Conservation (phyloP, 192 early-diverging fungal species). For the Dissophora globulifera region DNA sequence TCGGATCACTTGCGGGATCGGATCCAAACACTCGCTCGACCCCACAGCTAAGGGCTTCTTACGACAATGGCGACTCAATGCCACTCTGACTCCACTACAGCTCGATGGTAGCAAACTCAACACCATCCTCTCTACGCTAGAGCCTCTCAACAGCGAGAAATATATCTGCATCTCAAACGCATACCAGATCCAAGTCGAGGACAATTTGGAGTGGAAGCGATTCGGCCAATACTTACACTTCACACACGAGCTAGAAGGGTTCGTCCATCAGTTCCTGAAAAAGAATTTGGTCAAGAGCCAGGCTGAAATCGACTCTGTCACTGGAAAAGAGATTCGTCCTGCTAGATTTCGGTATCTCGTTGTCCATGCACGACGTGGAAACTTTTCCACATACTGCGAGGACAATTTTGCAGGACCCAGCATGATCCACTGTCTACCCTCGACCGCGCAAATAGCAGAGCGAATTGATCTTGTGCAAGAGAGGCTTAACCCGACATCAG, state of each 20-base stretch:
- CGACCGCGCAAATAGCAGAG: constrained; percentile 10
- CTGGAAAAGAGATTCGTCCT: neutral
- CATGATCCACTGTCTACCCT: constrained; percentile 23
- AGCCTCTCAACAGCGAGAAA: neutral
- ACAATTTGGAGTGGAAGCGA: constrained; percentile 31
- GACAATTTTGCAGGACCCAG: constrained; percentile 5
- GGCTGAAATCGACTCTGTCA: neutral
- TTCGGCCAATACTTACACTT: constrained; percentile 43
- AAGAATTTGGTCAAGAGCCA: neutral
- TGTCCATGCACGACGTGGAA: constrained; percentile 32
- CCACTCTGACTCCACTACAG: neutral
- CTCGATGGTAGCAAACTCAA: constrained; percentile 12
- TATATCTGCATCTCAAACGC: constrained; percentile 34
- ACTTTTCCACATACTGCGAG: constrained; percentile 28
- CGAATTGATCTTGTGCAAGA: constrained; percentile 8
- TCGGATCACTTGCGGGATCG: constrained; percentile 23
- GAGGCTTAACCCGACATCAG: neutral
- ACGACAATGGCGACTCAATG: constrained; percentile 28
- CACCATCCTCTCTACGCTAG: constrained; percentile 3
- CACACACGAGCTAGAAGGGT: constrained; percentile 15
- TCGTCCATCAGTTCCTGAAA: constrained; percentile 17
- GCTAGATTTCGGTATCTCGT: constrained; percentile 10
- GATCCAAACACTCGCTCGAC: constrained; percentile 23
- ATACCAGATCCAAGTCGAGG: constrained; percentile 23
- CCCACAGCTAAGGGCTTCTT: constrained; percentile 27